Conservation (phyloP, 2,329 filamentous ascomycete species). For the Phoma sp. region DNA sequence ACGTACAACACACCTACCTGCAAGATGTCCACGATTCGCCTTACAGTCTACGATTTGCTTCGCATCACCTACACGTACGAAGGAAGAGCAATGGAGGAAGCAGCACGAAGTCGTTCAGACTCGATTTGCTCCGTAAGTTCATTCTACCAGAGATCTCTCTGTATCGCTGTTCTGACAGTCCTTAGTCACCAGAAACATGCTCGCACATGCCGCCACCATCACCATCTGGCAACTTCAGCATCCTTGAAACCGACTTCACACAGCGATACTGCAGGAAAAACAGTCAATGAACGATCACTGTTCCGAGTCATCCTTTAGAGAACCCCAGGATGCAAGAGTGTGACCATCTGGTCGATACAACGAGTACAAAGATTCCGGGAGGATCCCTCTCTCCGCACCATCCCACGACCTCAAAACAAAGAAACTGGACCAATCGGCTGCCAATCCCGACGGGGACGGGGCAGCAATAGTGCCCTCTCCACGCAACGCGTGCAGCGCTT, state of each 20-base stretch:
- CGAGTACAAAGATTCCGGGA: too few species aligned
- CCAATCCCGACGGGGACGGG: too few species aligned
- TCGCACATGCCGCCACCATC: constrained; percentile 24
- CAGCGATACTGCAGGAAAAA: constrained; percentile 27
- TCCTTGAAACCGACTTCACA: constrained; percentile 43
- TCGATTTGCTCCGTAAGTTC: constrained; percentile 35
- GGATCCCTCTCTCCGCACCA: background rate
- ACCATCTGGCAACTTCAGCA: constrained; percentile 12
- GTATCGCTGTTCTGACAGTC: constrained; percentile 6
- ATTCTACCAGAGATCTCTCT: background rate
- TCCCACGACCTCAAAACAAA: background rate
- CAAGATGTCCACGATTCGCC: constrained; percentile 41
- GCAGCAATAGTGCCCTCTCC: background rate
- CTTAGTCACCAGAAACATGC: constrained; percentile 37
- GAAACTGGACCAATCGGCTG: background rate
- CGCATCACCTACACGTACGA: constrained; percentile 46
- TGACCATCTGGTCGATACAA: too few species aligned
- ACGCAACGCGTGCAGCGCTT: constrained; percentile 1
- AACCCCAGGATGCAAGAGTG: background rate
- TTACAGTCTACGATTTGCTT: constrained; percentile 41
- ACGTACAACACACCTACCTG: background rate
- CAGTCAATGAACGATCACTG: constrained; percentile 4
- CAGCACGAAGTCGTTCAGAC: constrained; percentile 26
- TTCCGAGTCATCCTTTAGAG: background rate
- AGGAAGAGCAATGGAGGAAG: constrained; percentile 29